Base-by-base conservation (phyloP, 2,329 filamentous ascomycete genomes). In the Fusarium sp. region DNA sequence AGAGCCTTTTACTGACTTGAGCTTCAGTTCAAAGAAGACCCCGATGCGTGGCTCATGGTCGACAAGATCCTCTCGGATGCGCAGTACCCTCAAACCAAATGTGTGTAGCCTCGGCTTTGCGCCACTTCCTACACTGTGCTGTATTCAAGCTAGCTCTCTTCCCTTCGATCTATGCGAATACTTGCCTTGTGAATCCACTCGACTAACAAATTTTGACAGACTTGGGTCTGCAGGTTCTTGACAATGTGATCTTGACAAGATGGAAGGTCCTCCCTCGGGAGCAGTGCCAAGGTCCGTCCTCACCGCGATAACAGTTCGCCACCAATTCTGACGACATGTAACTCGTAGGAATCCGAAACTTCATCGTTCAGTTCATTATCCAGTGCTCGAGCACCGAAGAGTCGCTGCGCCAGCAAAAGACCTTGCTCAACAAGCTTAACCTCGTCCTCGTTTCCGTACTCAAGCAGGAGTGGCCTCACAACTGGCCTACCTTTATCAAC, bases 401-500 rank as follows among this genome's bases (percentile, higher is more conserved):
- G 80, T 92, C 91, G 73, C 87, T 98, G 76, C 93, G 92, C 82
- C 86, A 89, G 77, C 92, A 98, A 83, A 92, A 93, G 80, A 95
- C 95, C 38, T 90, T 99, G 67, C 87, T 99, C 80, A 98, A 98
- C 89, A 99, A 99, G 87, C 91, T 99, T 70, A 99, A 99, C 80
- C 89, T 99, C 78, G 95, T 98, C 65, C 92, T 99, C 73, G 94
- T 99, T 77, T 98, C 95, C 64, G 95, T 99, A 72, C 87, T 99
- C 80, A 99, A 99, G 88, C 96, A 99, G 84, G 96, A 99, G 84
- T 99, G 96, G 96, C 96, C 96, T 63, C 95, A 98, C 84, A 97
- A 99, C 87, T 99, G 97, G 96, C 96, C 97, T 16, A 97, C 94
- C 25, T 99, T 99, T 84, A 98, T 99, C 88, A 98, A 98, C 86